phyloP scores from a whole-genome alignment of 1,139 yeast species.

The Kurtzmaniella quercitrusa region DNA sequence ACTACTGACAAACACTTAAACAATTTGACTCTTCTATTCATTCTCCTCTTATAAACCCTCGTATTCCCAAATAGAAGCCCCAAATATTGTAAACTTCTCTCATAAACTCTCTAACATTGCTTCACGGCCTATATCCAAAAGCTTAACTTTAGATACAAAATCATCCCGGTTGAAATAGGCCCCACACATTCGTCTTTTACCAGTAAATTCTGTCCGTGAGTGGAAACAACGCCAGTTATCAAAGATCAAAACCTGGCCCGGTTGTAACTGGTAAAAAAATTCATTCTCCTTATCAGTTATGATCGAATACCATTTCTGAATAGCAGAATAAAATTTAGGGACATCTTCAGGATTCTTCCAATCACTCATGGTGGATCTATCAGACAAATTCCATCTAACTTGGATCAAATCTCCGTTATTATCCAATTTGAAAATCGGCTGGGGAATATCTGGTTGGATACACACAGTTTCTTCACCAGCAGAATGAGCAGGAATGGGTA shows the following conservation, averaged over 20 bases:
- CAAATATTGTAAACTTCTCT: neutral
- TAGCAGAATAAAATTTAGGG: conserved; percentile 56
- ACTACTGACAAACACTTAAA: too few species aligned
- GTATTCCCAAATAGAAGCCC: too few species aligned
- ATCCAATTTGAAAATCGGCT: conserved; percentile 60
- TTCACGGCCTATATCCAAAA: conserved; percentile 50
- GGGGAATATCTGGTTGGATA: conserved; percentile 58
- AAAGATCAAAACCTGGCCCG: conserved; percentile 67
- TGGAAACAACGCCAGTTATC: conserved; percentile 79
- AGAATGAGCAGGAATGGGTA: conserved; percentile 68
- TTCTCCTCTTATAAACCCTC: too few species aligned
- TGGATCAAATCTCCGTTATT: conserved; percentile 53
- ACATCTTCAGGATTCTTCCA: conserved; percentile 54
- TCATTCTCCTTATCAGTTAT: conserved; percentile 52
- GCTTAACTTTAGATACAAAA: conserved; percentile 52
- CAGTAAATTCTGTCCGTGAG: conserved; percentile 66
- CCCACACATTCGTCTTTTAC: conserved; percentile 72
- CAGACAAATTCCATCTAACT: conserved; percentile 75
- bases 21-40: too few species aligned
- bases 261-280: conserved; percentile 53
- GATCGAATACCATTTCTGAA: conserved; percentile 53
- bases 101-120: conserved; percentile 40
- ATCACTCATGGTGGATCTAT: conserved; percentile 61
- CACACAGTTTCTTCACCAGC: conserved; percentile 72
- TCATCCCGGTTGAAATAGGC: conserved; percentile 73